phyloP scores from a whole-genome alignment of 805 yeast genomes.

The Kregervanrija delftensis region DNA sequence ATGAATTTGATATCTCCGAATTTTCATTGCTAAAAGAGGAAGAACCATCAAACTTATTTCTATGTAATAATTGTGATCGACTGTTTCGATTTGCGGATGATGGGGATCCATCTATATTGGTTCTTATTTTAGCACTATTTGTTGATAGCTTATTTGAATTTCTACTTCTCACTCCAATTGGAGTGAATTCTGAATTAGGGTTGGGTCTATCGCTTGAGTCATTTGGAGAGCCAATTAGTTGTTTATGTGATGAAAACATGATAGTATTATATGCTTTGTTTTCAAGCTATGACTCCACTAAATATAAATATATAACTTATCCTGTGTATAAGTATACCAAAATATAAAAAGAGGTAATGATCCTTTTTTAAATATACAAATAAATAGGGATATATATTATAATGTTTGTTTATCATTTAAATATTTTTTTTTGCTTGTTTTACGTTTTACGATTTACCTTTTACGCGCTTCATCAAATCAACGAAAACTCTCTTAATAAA shows the following conservation, averaged over 20 bases:
- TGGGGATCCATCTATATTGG: constrained; percentile 13
- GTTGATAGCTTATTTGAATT: constrained; percentile 12
- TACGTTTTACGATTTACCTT: neutral
- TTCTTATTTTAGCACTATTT: constrained; percentile 12
- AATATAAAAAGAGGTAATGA: neutral
- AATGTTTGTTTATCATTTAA: too few species aligned
- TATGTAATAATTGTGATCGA: too few species aligned
- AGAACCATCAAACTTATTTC: too few species aligned
- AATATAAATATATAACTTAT: too few species aligned
- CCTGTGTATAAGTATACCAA: neutral
- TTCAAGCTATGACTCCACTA: too few species aligned
- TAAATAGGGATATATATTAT: too few species aligned
- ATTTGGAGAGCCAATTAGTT: constrained; percentile 25
- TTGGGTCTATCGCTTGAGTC: constrained; percentile 14
- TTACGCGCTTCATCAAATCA: neutral
- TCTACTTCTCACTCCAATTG: constrained; percentile 28
- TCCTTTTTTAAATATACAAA: neutral
- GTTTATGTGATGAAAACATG: constrained; percentile 26
- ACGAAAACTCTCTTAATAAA: neutral
- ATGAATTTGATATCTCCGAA: constrained; percentile 7
- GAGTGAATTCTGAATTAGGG: constrained; percentile 32
- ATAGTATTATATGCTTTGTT: too few species aligned
- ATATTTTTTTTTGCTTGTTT: neutral
- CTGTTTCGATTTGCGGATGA: too few species aligned
- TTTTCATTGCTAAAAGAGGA: neutral